Evolutionary conservation across 2,329 filamentous ascomycete species (phyloP).

Genomic region (Phialemoniopsis sp.): DNA sequence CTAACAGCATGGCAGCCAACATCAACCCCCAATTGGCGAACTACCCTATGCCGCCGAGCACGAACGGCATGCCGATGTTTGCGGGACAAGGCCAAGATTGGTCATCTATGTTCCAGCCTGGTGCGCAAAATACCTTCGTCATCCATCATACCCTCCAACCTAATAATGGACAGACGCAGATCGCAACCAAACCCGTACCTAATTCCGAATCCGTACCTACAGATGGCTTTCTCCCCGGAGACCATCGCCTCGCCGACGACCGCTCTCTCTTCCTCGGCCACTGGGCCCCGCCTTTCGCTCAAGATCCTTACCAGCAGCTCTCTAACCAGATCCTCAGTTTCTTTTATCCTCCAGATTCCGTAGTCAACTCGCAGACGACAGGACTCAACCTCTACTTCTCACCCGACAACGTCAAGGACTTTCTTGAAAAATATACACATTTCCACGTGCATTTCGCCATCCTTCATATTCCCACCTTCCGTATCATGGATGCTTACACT

Average conservation of each 20-base stretch:
- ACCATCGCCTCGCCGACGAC: constrained; percentile 27
- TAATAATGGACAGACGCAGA: constrained; percentile 67
- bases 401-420: constrained; percentile 65
- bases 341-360: constrained; percentile 52
- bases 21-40: constrained; percentile 60
- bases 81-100: constrained; percentile 65
- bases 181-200: constrained; percentile 65
- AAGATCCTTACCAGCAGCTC: constrained; percentile 48
- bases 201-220: constrained; percentile 46
- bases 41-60: constrained; percentile 59
- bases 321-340: constrained; percentile 54
- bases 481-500: constrained; percentile 60
- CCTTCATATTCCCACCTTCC: constrained; percentile 68
- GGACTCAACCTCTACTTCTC: constrained; percentile 58
- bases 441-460: constrained; percentile 72
- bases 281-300: constrained; percentile 40
- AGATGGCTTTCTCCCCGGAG: constrained; percentile 35
- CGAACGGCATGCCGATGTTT: constrained; percentile 64
- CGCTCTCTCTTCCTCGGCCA: constrained; percentile 43
- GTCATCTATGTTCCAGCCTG: constrained; percentile 74
- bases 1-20: constrained; percentile 57
- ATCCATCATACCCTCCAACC: constrained; percentile 56
- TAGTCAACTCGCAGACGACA: constrained; percentile 46
- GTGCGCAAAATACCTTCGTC: constrained; percentile 63
- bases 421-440: constrained; percentile 67